Evolutionary conservation across 257 asterid species (phyloP), one percentile per base, ranked within the genome.

Genomic region (Plantago major): DNA sequence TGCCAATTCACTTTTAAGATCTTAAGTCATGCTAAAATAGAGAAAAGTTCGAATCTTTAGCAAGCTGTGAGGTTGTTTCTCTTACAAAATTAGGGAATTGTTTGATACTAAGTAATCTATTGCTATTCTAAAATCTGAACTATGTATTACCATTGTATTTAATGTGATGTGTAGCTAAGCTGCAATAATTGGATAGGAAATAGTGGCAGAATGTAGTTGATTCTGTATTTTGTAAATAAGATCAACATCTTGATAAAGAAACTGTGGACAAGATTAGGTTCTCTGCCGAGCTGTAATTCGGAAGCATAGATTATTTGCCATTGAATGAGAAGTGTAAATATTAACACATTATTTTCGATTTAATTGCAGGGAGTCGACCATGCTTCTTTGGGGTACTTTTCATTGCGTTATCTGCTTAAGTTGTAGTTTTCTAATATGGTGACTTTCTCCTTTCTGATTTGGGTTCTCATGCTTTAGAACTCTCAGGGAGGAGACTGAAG

Each of bases 401-500:
- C 26, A 63, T 55, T 57, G 37, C 48, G 17, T 80, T 28, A 3
- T 52, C 60, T 59, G 60, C 46, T 48, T 60, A 45, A 10, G 18
- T 57, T 49, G 11, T 40, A 18, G 28, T 49, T 22, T n/a, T 50
- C 19, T 19, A 6, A 13, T 48, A 17, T 58, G 37, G 28, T 3
- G 6, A 10, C 52, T 42, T 50, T 64, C 45, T 19, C 33, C 37
- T 13, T 55, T 47, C 38, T 42, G 50, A 30, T 12, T 26, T 53
- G 46, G 26, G 19, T 38, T 52, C 45, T 43, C 64, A 59, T 74
- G 68, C 64, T 70, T 33, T 71, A 81, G 86, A 72, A 76, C 60
- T 76, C 76, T 67, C 50, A 72, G 54, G 47, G 83, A 75, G 66
- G 82, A 79, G 59, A 81, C 69, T 18, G 95, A 88, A 79, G 77